A percentile compares a stretch with the other conserved stretches of the same genome.
phyloP scores from a whole-genome alignment of 371 early-diverging fungal species.

The Neoconidiobolus thromboides region DNA sequence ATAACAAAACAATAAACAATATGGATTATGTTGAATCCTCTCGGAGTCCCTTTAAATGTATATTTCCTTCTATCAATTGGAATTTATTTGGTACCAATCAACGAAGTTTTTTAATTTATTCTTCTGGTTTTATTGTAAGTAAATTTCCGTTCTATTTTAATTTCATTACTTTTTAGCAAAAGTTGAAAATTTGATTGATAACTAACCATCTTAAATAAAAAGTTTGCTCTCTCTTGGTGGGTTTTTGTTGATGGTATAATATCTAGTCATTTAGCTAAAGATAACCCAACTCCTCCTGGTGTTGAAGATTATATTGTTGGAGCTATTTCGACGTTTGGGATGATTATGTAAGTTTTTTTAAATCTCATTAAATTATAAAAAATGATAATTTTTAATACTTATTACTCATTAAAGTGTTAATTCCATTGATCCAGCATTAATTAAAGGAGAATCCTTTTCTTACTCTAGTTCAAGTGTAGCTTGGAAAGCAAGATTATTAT shows the following conservation, averaged over 20 bases:
- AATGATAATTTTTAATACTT: background rate
- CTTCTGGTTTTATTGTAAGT: constrained; percentile 1
- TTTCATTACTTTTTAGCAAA: background rate
- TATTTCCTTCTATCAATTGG: no score
- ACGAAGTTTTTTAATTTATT: background rate
- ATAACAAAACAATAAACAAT: no score
- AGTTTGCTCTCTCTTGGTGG: constrained; percentile 8
- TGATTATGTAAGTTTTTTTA: constrained; percentile 1
- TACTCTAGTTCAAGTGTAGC: constrained; percentile 6
- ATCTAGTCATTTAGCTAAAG: background rate
- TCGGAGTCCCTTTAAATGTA: no score
- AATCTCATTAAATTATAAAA: no score
- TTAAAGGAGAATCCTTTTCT: constrained; percentile 2
- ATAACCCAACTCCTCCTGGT: background rate
- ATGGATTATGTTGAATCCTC: no score
- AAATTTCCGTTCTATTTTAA: background rate
- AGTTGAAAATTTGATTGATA: no score
- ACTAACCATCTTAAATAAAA: no score
- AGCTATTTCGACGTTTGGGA: constrained; percentile 2
- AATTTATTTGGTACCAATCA: background rate
- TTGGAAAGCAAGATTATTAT: constrained; percentile 4
- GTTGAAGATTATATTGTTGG: constrained; percentile 7
- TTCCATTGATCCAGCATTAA: constrained; percentile 3
- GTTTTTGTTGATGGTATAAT: constrained; percentile 5
- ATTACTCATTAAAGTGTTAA: constrained; percentile 1